These are phyloP conservation scores for Harringtonia aguacate DNA, from an alignment of 2,329 filamentous ascomycete genomes.

Conservation along the genomic window DNA sequence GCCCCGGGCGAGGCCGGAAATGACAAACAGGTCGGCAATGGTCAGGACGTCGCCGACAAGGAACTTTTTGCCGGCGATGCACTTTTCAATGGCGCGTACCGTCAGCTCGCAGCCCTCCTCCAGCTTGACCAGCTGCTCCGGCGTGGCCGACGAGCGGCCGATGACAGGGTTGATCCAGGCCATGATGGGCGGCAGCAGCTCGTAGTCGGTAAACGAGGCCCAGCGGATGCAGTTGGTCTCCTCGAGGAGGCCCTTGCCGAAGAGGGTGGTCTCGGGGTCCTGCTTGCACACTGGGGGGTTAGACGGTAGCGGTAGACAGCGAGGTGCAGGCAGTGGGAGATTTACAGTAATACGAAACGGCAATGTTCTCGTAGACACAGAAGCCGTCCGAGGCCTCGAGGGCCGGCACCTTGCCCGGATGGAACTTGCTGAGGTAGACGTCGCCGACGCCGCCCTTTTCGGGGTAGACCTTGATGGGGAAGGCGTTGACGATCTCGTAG, in stretches of 20 bases:
- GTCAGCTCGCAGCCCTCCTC: neutral
- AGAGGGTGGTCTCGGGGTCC: conserved; percentile 31
- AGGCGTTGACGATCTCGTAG: neutral
- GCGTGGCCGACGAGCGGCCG: neutral
- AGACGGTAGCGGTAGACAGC: neutral
- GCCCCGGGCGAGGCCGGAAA: neutral
- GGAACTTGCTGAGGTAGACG: conserved; percentile 38
- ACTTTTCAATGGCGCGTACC: neutral
- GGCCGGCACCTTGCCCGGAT: conserved; percentile 38
- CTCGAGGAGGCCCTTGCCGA: conserved; percentile 24
- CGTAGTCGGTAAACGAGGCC: conserved; percentile 29
- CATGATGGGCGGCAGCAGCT: conserved; percentile 18
- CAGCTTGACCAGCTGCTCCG: neutral
- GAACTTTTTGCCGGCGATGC: conserved; percentile 19
- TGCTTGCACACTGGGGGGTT: conserved; percentile 18
- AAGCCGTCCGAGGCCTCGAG: conserved; percentile 37
- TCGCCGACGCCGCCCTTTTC: conserved; percentile 1
- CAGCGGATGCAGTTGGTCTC: conserved; percentile 33
- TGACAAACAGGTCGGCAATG: conserved; percentile 22
- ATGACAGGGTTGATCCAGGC: conserved; percentile 3
- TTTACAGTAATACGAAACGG: conserved; percentile 21
- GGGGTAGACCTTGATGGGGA: neutral
- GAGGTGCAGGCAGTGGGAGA: conserved; percentile 9
- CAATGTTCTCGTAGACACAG: conserved; percentile 30
- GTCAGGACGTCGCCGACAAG: conserved; percentile 26